phyloP scores from a whole-genome alignment of 2,329 filamentous ascomycete species.

The Cercospora beticola region DNA sequence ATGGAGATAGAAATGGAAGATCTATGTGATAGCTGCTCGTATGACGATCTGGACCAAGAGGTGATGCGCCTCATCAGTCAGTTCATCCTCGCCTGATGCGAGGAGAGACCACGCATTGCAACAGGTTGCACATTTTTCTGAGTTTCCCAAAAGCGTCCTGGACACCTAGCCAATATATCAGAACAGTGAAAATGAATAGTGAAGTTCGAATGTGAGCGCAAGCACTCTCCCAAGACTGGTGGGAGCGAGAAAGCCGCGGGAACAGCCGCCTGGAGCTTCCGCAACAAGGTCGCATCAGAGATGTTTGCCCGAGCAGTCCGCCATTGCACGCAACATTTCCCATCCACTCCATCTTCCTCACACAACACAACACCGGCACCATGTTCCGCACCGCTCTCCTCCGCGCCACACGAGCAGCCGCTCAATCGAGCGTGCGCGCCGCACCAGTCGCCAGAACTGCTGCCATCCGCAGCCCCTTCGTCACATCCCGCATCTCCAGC shows the following conservation, averaged over 20 bases:
- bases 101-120: too few species aligned
- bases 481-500: conserved; percentile 59
- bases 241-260: neutral
- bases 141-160: neutral
- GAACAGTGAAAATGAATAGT: neutral
- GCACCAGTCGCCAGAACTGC: conserved; percentile 53
- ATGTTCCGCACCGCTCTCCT: conserved; percentile 92
- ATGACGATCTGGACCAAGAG: too few species aligned
- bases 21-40: too few species aligned
- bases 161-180: neutral
- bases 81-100: neutral
- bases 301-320: neutral
- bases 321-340: neutral
- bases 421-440: conserved; percentile 46
- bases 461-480: conserved; percentile 55
- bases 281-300: conserved; percentile 1
- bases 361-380: conserved; percentile 38
- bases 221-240: neutral
- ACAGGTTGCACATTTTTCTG: neutral
- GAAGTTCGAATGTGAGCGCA: neutral
- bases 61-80: neutral
- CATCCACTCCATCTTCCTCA: neutral
- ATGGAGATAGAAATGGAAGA: too few species aligned
- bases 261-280: neutral
- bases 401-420: conserved; percentile 65